Conservation (phyloP, 2,329 filamentous ascomycete species). For the Sporothrix humicola region DNA sequence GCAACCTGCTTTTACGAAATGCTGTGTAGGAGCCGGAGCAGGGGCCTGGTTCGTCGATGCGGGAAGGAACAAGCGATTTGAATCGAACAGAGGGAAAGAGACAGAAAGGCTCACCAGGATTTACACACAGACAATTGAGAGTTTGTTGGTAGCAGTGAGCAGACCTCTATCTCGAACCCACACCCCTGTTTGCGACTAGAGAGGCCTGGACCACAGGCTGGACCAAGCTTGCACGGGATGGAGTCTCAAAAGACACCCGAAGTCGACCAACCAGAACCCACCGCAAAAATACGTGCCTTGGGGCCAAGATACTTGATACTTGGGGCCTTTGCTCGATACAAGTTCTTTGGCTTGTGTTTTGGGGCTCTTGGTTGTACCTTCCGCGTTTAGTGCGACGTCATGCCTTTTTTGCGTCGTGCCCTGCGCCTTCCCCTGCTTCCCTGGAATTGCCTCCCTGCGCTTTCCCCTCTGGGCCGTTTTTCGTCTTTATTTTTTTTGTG, state of each 20-base stretch:
- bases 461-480: constrained; percentile 10
- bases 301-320: neutral
- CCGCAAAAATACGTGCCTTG: neutral
- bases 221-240: neutral
- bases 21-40: neutral
- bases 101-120: neutral
- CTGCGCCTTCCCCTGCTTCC: neutral
- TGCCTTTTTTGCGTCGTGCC: constrained; percentile 11
- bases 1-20: neutral
- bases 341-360: too few relatives aligned
- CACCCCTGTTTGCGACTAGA: neutral
- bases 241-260: neutral
- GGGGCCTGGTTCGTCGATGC: neutral
- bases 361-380: neutral
- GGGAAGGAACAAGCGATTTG: constrained; percentile 10
- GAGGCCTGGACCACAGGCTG: neutral
- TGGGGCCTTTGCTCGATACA: neutral
- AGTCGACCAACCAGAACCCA: neutral
- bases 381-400: constrained; percentile 14
- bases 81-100: neutral
- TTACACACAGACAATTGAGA: neutral
- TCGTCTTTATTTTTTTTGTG: constrained; percentile 13
- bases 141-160: neutral
- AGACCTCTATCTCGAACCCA: neutral
- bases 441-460: constrained; percentile 17